Conservation (phyloP, 2,329 filamentous ascomycete species). For the Aspergillaceae sp. region DNA sequence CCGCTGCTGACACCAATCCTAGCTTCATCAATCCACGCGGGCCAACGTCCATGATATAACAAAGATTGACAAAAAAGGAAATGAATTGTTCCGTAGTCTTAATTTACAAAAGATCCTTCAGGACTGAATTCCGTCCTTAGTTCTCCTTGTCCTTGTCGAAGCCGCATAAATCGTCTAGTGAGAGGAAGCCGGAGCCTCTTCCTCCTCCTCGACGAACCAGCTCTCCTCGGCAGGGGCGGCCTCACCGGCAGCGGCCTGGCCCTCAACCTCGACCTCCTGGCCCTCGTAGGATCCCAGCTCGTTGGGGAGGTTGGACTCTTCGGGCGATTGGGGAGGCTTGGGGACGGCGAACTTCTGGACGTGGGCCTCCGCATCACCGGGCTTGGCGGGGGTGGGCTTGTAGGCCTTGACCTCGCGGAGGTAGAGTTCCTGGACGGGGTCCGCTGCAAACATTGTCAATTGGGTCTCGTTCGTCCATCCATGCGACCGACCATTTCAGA, state of each 20-base stretch:
- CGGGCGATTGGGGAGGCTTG: constrained; percentile 75
- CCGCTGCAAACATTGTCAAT: constrained; percentile 52
- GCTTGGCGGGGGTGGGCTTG: constrained; percentile 77
- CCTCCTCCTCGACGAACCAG: constrained; percentile 75
- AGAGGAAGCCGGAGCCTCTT: constrained; percentile 35
- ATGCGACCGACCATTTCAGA: too few species aligned
- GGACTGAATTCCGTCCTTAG: constrained; percentile 19
- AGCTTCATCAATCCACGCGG: background rate
- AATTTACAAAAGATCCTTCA: constrained; percentile 21
- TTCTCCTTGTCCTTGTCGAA: constrained; percentile 18
- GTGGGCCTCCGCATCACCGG: constrained; percentile 77
- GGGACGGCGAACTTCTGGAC: constrained; percentile 81
- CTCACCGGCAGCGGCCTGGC: constrained; percentile 58
- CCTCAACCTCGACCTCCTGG: constrained; percentile 91
- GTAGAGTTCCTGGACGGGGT: constrained; percentile 96
- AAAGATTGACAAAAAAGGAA: constrained; percentile 2
- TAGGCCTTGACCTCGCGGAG: constrained; percentile 91
- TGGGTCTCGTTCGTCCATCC: constrained; percentile 10
- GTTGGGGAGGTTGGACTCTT: constrained; percentile 85
- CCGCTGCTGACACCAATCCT: background rate
- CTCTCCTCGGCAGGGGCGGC: constrained; percentile 55
- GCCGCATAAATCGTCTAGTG: constrained; percentile 28
- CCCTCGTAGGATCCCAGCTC: constrained; percentile 91
- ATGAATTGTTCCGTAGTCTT: constrained; percentile 19
- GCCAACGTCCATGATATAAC: background rate